Evolutionary conservation across 805 yeast species (phyloP).

Genomic region (Kodamaea leandrae): DNA sequence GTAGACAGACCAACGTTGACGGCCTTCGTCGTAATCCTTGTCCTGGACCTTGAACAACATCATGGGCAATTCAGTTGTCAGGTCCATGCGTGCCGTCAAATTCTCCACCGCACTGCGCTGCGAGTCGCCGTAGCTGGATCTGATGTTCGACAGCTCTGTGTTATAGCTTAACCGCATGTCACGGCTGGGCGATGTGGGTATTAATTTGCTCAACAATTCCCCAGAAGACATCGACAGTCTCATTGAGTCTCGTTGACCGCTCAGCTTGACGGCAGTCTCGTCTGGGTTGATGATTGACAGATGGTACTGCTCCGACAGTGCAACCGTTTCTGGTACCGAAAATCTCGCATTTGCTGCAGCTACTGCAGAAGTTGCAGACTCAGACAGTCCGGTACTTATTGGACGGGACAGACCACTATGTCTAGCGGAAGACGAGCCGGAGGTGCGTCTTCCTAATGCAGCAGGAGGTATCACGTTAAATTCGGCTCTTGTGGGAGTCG

Average conservation of each 20-base stretch:
- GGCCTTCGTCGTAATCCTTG: constrained; percentile 22
- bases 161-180: constrained; percentile 1
- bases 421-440: neutral
- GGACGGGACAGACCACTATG: neutral
- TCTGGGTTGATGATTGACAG: constrained; percentile 10
- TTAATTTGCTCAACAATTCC: constrained; percentile 28
- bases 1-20: constrained; percentile 26
- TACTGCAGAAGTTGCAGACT: neutral
- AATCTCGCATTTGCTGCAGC: neutral
- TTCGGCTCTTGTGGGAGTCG: neutral
- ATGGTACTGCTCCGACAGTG: constrained; percentile 5
- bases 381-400: neutral
- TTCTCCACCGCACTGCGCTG: constrained; percentile 11
- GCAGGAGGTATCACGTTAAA: neutral
- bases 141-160: neutral
- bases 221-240: constrained; percentile 28
- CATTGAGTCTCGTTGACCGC: constrained; percentile 10
- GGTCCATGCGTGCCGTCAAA: constrained; percentile 30
- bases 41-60: constrained; percentile 32
- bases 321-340: constrained; percentile 6
- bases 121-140: constrained; percentile 1
- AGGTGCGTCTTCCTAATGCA: neutral
- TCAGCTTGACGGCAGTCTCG: constrained; percentile 9
- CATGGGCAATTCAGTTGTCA: constrained; percentile 25
- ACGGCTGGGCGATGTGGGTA: neutral